A percentile compares a stretch with the other conserved stretches of the same genome.
These are phyloP conservation scores for Artemisia annua DNA, from an alignment of 129 eudicot species.

Conservation along the genomic window DNA sequence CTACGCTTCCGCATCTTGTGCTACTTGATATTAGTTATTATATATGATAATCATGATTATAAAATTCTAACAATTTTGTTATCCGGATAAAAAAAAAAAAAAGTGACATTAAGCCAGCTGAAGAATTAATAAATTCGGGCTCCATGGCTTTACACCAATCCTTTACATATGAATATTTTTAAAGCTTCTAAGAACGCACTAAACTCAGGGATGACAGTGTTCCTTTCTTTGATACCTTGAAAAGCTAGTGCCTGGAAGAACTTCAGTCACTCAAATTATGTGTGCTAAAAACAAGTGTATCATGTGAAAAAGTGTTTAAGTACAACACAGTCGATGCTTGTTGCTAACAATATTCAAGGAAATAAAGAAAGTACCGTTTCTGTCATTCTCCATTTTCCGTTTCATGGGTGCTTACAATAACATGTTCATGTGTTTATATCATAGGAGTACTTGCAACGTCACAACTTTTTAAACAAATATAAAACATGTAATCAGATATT, in stretches of 20 bases:
- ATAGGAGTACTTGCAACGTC: neutral
- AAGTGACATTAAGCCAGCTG: conserved; percentile 25
- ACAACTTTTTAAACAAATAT: neutral
- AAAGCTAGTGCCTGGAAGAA: conserved; percentile 5
- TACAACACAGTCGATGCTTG: neutral
- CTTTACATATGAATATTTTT: conserved; percentile 22
- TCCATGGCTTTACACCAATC: conserved; percentile 27
- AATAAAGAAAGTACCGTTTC: too few species aligned
- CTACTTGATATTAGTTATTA: too few species aligned
- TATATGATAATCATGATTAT: too few species aligned
- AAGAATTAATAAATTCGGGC: conserved; percentile 21
- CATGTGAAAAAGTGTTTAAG: neutral
- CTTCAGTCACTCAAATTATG: neutral
- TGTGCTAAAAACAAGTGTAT: neutral
- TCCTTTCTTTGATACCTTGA: conserved; percentile 40
- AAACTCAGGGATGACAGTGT: conserved; percentile 29
- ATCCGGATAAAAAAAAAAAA: conserved; percentile 19
- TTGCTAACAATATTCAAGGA: too few species aligned
- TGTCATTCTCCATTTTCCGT: too few species aligned
- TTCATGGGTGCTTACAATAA: neutral
- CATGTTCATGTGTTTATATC: neutral
- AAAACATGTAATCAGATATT: too few species aligned
- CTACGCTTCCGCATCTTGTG: too few species aligned
- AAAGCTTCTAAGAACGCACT: conserved; percentile 30
- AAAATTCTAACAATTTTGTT: too few species aligned